Base-by-base conservation (phyloP, 73 alveolate genomes). In the Paramecium primaurelia region DNA sequence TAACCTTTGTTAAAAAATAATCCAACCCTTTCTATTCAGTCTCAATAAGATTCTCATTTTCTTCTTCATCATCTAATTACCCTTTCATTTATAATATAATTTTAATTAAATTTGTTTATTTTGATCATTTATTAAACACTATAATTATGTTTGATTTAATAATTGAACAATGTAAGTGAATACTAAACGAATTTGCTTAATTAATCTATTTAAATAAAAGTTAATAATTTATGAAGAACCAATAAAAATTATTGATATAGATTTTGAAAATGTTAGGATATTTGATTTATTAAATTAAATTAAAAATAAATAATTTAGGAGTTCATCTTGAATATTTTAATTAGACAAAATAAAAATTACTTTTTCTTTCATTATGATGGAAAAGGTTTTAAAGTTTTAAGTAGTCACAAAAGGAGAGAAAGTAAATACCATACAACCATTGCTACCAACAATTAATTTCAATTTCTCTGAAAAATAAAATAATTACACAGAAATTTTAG, bases 21-120 rank as follows among this genome's bases (percentile, higher is more conserved):
- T 80, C 91, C 20, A 80, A 80, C 26, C 91, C 91, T 36, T 80
- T 80, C n/a, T 49, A 18, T 26, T 80, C 91, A 36, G 91, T 47
- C 18, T 80, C 91, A 18, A 80, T 45, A 42, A 75, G 88, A 64
- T 64, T 64, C 30, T 64, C 84, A 28, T 64, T 64, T 28, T 64
- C 84, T 14, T 64, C 84, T 14, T 64, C 84, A 32, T 64, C 84
- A 64, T 64, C 84, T 1, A 32, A 64, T 64, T 64, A 28, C 28
- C 84, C 84, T 64, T 64, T 64, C 84, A 54, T 54, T 54, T 54
- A n/a, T 54, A 18, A 64, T 64, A 28, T 64, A 28, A 64, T 64
- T 64, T 25, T 32, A 64, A 64, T 40, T 40, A 40, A 40, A 40
- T 40, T 40, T 40, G 4, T 40, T 0, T 40, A 40, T 40, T 40